A percentile compares a stretch with the other conserved stretches of the same genome.
Conservation (phyloP, 257 asterid genomes). For the Cinchona pubescens region DNA sequence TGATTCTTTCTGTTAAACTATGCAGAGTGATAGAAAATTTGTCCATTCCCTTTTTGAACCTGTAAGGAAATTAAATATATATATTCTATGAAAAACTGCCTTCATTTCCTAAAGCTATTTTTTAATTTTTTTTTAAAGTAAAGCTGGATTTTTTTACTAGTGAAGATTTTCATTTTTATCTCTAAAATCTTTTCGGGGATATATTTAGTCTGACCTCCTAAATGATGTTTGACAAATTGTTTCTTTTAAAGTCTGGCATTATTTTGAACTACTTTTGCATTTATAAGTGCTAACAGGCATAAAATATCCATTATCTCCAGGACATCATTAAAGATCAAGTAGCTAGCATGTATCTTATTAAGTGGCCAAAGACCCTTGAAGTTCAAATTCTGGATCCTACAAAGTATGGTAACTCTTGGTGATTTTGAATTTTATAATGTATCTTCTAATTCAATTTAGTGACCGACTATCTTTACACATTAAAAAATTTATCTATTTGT, state of each 20-base stretch:
- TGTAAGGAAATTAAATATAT: background rate
- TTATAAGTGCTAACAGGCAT: background rate
- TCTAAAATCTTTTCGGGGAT: background rate
- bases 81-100: background rate
- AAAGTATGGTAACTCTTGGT: slow-evolving; percentile 25
- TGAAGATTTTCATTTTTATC: background rate
- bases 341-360: slow-evolving; percentile 94
- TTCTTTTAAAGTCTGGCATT: background rate
- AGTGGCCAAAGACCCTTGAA: slow-evolving; percentile 96
- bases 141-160: background rate
- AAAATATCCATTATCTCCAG: slow-evolving; percentile 35
- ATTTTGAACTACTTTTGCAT: background rate
- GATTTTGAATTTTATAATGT: background rate
- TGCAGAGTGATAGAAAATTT: background rate
- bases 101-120: background rate
- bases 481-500: slow-evolving; percentile 20
- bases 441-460: background rate
- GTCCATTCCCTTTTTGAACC: background rate
- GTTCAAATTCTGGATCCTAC: slow-evolving; percentile 87
- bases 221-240: background rate
- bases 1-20: background rate
- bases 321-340: slow-evolving; percentile 93
- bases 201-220: background rate
- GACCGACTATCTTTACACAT: background rate
- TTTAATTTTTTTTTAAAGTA: no score